Base-by-base conservation (phyloP, 2,329 filamentous ascomycete species). In the Fusarium pseudocircinatum region DNA sequence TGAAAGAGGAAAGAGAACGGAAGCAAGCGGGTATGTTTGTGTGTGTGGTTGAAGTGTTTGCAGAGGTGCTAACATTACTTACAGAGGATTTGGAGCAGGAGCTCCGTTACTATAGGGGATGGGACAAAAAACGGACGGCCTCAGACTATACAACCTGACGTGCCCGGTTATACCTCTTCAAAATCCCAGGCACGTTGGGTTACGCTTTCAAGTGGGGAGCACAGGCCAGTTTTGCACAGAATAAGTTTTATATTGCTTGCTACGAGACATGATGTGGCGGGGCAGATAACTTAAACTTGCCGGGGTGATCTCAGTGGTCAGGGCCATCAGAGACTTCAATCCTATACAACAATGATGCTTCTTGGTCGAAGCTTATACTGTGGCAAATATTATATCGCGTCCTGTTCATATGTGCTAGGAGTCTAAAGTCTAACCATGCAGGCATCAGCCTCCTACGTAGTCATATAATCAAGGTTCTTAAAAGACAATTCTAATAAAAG, bases 221-320 rank as follows among this genome's bases (percentile, higher is more conserved):
- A 22, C 10, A 12, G 12, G 2, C 1, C n/a, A 36, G 13, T 8
- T 36, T 2, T 52, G 13, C 13, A n/a, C 36, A 20, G 13, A 36
- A 36, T 26, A 4, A 9, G 13, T 12, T 36, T 52, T 10, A 5
- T 2, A 6, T 36, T 52, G 3, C 18, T 26, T 22, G 18, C n/a
- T 7, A 26, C 9, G 4, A 36, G 18, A 0, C 7, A 36, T 6
- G 0, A 3, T 12, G 13, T 8, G 2, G 32, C 15, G 9, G 3
- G 49, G 2, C 7, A 15, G 4, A 8, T 12, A 22, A 36, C 3
- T 22, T 4, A 15, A 52, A 2, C 1, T 2, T 26, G 18, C 7
- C n/a, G 18, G 2, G 2, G 9, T 12, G 9, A 16, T 26, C 13
- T 26, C 2, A 26, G n/a, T 26, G 32, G n/a, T 2, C 13, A 26